Evolutionary conservation across 768 basidiomycete genomes (phyloP), one percentile per base, ranked within the genome.

Genomic region (Exidia glandulosa): DNA sequence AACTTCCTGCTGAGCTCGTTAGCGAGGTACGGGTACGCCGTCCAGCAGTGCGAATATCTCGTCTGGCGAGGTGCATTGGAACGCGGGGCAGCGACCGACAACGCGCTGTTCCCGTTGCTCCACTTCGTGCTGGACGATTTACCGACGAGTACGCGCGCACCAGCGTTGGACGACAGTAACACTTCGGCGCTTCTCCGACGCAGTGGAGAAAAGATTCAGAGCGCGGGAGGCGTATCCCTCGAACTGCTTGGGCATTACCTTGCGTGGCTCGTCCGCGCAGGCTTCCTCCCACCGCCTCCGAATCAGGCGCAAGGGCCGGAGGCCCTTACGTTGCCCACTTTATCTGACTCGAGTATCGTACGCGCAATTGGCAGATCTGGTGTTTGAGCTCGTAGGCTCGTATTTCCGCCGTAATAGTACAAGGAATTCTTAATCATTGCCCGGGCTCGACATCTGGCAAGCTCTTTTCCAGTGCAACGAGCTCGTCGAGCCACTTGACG

Each of bases 61-160:
- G 75, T 84, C 3, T 99, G 96, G 96, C 81, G 96, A 37, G 83
- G 87, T 23, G 85, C 85, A 69, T 83, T 99, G 62, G 96, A 99
- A 71, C 88, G 88, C 66, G 95, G 98, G 70, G 95, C 95, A 52
- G 84, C 81, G 7, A 90, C 94, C 69, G 95, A 98, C 71, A 98
- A 99, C 64, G 96, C 96, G 2, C 79, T 99, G 48, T 98, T 94
- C 82, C 96, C 96, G 2, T 76, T 99, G 10, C 81, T 99, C 19
- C 95, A 99, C 72, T 97, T 97, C 65, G 96, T 98, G 29, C 76
- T 99, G 32, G 96, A 97, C 69, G 96, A 99, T 72, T 78, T 99
- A 23, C 96, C 96, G 3, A 96, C 94, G 29, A 92, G 89, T 68
- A 98, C 95, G 29, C 96, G 94, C 72, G 84, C 93, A 1, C 90